Percentiles rank a stretch among this genome's conserved stretches.
phyloP scores from a whole-genome alignment of 768 basidiomycete species.

The Hygrocybe punicea region DNA sequence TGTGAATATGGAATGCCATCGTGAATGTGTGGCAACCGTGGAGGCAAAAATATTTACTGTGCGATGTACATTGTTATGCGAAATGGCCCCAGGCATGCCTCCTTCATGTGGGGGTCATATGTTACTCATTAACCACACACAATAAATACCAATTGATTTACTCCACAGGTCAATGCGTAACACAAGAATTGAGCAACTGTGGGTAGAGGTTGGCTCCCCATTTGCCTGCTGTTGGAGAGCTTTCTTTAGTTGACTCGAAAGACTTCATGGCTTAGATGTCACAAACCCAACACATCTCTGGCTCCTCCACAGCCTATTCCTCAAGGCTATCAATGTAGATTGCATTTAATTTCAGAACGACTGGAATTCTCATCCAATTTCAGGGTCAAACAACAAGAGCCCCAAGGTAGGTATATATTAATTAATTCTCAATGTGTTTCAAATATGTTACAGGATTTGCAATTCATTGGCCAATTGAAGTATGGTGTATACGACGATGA shows the following conservation, averaged over 20 bases:
- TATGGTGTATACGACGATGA: constrained; percentile 4
- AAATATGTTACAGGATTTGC: constrained; percentile 3
- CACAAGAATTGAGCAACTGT: constrained; percentile 42
- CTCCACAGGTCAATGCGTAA: constrained; percentile 36
- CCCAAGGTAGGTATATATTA: constrained; percentile 14
- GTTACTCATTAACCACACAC: no score
- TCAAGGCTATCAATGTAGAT: constrained; percentile 35
- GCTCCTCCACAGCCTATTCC: constrained; percentile 43
- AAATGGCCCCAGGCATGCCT: constrained; percentile 27
- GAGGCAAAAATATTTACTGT: constrained; percentile 34
- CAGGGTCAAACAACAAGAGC: constrained; percentile 18
- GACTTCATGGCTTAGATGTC: constrained; percentile 32
- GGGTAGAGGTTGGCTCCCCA: constrained; percentile 41
- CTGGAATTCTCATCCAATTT: constrained; percentile 43
- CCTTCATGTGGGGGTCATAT: constrained; percentile 33
- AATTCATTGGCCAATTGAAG: constrained; percentile 1
- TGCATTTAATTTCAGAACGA: constrained; percentile 30
- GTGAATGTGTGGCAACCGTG: constrained; percentile 32
- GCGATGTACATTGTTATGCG: constrained; percentile 35
- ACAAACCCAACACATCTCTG: constrained; percentile 37
- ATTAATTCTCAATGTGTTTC: background rate
- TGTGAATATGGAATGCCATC: constrained; percentile 27
- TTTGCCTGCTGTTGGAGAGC: constrained; percentile 42
- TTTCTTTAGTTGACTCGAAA: constrained; percentile 40
- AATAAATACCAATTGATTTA: no score